A percentile compares a stretch with the other conserved stretches of the same genome.
These are phyloP conservation scores for Elongisporangium prolatum DNA, from an alignment of 352 stramenopile species.

Conservation along the genomic window DNA sequence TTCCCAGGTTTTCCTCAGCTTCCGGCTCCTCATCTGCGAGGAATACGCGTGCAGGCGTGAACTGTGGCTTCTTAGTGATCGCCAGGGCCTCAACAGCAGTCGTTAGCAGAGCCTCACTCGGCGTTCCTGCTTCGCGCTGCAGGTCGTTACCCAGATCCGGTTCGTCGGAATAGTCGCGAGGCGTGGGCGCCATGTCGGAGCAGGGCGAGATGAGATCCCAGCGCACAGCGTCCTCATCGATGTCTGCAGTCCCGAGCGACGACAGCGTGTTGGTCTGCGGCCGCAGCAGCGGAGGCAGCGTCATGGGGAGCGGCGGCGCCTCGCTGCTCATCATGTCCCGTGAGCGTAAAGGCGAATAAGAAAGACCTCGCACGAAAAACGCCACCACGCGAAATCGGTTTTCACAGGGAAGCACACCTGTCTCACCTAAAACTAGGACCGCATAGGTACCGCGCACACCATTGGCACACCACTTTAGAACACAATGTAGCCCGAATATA, in stretches of 20 bases:
- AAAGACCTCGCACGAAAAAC: neutral
- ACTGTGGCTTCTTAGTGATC: neutral
- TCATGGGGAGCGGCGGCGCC: neutral
- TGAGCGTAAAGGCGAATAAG: neutral
- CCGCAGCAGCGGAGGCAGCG: neutral
- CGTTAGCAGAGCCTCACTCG: neutral
- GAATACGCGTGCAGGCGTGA: neutral
- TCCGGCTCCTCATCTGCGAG: neutral
- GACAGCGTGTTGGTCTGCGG: neutral
- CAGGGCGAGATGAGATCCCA: neutral
- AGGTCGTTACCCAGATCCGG: neutral
- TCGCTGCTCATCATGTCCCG: neutral
- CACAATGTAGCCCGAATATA: neutral
- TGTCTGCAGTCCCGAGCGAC: neutral
- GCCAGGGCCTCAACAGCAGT: neutral
- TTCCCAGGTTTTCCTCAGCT: neutral
- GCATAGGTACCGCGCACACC: neutral
- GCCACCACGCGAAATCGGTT: neutral
- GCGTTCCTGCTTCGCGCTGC: neutral
- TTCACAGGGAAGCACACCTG: neutral
- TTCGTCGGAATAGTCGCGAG: neutral
- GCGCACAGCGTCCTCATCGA: neutral
- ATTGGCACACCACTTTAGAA: neutral
- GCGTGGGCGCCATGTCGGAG: slow-evolving; percentile 1
- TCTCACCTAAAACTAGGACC: neutral